These are phyloP conservation scores for Epichloe hybrida DNA, from an alignment of 2,329 filamentous ascomycete species.

Conservation along the genomic window DNA sequence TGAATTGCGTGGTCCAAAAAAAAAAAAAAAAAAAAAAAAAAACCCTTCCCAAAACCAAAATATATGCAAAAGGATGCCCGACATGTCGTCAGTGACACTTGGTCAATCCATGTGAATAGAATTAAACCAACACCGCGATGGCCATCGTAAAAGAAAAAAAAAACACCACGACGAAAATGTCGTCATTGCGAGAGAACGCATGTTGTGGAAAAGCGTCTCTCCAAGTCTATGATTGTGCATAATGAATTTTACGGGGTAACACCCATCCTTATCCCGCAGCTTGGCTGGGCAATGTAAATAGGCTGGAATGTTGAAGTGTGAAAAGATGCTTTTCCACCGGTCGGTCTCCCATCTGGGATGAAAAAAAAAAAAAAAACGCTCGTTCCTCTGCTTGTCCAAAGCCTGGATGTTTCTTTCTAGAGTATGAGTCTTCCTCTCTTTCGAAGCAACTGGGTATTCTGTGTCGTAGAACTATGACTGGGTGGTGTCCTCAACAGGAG, in stretches of 20 bases:
- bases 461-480: constrained; percentile 2
- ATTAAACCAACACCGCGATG: neutral
- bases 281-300: neutral
- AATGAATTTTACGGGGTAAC: neutral
- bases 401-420: too few species aligned
- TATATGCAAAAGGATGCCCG: neutral
- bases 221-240: constrained; percentile 1
- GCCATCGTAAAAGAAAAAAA: neutral
- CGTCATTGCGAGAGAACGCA: neutral
- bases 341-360: neutral
- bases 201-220: neutral
- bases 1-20: constrained; percentile 8
- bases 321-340: neutral
- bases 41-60: too few species aligned
- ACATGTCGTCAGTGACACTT: too few species aligned
- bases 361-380: neutral
- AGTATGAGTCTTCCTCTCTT: too few species aligned
- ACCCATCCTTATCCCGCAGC: neutral
- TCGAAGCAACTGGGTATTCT: neutral
- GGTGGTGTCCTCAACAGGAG: constrained; percentile 58
- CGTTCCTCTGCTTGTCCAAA: neutral
- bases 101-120: too few species aligned
- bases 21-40: constrained; percentile 1
- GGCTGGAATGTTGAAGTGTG: neutral
- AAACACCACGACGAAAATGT: neutral